Percentiles rank a stretch among this genome's conserved stretches.
phyloP scores from a whole-genome alignment of 1,284 basidiomycete genomes.

The Anthracocystis panici-leucophaei region DNA sequence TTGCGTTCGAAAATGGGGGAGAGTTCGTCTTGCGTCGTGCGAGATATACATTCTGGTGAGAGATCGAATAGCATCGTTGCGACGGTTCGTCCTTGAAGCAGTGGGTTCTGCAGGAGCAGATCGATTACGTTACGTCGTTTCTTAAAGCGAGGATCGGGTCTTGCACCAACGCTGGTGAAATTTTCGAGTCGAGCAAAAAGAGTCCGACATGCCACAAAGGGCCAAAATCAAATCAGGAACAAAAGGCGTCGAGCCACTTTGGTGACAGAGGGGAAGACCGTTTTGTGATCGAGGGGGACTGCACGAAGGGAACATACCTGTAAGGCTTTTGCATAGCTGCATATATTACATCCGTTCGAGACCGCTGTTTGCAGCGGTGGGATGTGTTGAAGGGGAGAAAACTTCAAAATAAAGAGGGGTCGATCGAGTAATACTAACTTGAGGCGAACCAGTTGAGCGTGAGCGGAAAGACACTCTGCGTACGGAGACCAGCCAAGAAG shows the following conservation, averaged over 20 bases:
- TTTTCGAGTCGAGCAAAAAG: neutral
- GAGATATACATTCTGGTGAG: neutral
- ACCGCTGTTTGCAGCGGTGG: slow-evolving; percentile 45
- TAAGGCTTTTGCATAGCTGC: slow-evolving; percentile 10
- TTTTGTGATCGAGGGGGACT: slow-evolving; percentile 20
- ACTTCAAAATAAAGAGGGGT: slow-evolving; percentile 25
- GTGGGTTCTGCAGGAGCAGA: neutral
- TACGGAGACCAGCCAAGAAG: slow-evolving; percentile 67
- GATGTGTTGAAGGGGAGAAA: slow-evolving; percentile 18
- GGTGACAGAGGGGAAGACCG: slow-evolving; percentile 12
- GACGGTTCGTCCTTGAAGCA: neutral
- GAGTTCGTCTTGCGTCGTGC: slow-evolving; percentile 1
- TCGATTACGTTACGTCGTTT: neutral
- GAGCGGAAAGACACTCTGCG: slow-evolving; percentile 65
- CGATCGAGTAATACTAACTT: slow-evolving; percentile 59
- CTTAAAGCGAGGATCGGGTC: neutral
- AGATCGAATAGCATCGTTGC: no score
- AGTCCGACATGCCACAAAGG: slow-evolving; percentile 19
- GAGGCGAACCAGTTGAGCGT: slow-evolving; percentile 69
- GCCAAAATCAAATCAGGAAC: slow-evolving; percentile 43
- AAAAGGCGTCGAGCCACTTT: slow-evolving; percentile 39
- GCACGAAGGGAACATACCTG: slow-evolving; percentile 43
- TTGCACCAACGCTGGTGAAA: neutral
- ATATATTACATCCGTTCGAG: slow-evolving; percentile 37
- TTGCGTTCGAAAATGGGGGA: slow-evolving; percentile 8